phyloP scores from a whole-genome alignment of 208 protist genomes.

The Leishmania aethiopica region DNA sequence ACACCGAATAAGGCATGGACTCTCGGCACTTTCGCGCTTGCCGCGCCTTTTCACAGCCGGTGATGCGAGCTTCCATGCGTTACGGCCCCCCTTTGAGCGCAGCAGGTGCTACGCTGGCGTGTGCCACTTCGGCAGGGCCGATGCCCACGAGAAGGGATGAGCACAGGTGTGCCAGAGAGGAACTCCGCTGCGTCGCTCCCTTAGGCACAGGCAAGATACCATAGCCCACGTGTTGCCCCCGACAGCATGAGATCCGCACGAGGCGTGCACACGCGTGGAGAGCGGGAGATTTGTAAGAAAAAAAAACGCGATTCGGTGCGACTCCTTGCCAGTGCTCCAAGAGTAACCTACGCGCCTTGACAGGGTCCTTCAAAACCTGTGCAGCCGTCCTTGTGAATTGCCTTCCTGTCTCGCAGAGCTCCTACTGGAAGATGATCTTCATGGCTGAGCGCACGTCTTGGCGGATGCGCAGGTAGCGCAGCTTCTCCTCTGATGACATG shows the following conservation, averaged over 20 bases:
- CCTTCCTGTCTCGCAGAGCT: neutral
- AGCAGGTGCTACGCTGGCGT: neutral
- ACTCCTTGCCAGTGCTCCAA: neutral
- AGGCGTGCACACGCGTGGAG: neutral
- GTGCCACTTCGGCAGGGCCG: neutral
- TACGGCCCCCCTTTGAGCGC: neutral
- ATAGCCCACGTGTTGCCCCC: neutral
- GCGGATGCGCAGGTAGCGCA: conserved; percentile 78
- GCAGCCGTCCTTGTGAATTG: neutral
- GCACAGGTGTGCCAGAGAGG: neutral
- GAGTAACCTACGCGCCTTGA: neutral
- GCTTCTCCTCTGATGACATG: conserved; percentile 77
- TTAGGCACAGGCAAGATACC: neutral
- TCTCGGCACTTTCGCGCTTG: neutral
- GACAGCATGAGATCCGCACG: neutral
- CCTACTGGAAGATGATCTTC: conserved; percentile 51
- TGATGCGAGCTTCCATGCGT: neutral
- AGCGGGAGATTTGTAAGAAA: neutral
- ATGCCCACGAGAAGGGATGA: neutral
- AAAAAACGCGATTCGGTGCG: neutral
- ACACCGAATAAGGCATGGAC: too few species aligned
- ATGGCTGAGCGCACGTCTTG: conserved; percentile 72
- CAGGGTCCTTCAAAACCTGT: neutral
- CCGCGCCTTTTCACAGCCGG: neutral
- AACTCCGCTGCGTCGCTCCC: neutral